phyloP scores from a whole-genome alignment of 169 alveolate genomes.

The Theileria parva region DNA sequence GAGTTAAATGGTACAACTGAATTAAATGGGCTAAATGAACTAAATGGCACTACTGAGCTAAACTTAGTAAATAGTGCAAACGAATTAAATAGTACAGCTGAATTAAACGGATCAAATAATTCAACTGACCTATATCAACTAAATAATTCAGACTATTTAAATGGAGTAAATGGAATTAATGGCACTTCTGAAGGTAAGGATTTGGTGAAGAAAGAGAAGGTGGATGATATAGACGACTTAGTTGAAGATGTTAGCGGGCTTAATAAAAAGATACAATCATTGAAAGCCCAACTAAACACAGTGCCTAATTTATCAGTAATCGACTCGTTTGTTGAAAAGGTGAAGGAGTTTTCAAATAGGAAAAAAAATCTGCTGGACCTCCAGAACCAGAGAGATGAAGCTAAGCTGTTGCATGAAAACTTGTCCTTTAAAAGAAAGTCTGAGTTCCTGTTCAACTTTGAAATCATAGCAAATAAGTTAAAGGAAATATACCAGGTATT shows the following conservation, averaged over 20 bases:
- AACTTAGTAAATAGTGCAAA: neutral
- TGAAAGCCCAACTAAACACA: slow-evolving; percentile 38
- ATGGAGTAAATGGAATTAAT: neutral
- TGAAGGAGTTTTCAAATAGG: slow-evolving; percentile 64
- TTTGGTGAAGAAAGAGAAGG: slow-evolving; percentile 28
- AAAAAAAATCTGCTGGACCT: slow-evolving; percentile 60
- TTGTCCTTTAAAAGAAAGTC: slow-evolving; percentile 70
- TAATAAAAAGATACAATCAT: slow-evolving; percentile 64
- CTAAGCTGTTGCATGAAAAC: slow-evolving; percentile 58
- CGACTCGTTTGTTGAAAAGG: slow-evolving; percentile 65
- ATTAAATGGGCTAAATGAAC: neutral
- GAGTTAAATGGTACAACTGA: neutral
- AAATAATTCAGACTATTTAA: too few species aligned
- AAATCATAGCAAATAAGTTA: slow-evolving; percentile 79
- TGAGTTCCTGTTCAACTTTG: slow-evolving; percentile 83
- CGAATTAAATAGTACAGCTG: neutral
- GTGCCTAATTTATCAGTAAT: slow-evolving; percentile 64
- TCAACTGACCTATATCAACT: too few species aligned
- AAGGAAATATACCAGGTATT: slow-evolving; percentile 85
- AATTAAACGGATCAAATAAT: neutral
- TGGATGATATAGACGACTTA: slow-evolving; percentile 19
- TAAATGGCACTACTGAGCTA: neutral
- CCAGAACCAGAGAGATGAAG: slow-evolving; percentile 63
- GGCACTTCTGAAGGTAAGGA: slow-evolving; percentile 24
- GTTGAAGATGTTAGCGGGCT: slow-evolving; percentile 10